A percentile compares a stretch with the other conserved stretches of the same genome.
phyloP scores from a whole-genome alignment of 305 asterid species.

The Fraxinus greggii region DNA sequence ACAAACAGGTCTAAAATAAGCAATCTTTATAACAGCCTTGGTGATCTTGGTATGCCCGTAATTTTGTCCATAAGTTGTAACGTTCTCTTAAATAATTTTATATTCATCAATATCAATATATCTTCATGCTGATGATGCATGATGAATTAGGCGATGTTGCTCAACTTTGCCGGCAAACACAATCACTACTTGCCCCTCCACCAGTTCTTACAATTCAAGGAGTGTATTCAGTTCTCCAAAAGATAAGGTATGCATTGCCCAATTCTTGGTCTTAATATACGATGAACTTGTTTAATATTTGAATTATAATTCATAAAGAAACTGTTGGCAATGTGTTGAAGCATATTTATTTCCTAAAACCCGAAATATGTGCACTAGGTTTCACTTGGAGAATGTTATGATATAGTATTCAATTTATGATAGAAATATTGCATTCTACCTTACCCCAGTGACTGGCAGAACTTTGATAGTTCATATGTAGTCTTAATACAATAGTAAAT shows the following conservation, averaged over 20 bases:
- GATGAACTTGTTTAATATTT: not conserved
- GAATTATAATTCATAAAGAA: not conserved
- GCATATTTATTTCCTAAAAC: not conserved
- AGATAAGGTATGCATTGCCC: conserved; percentile 63
- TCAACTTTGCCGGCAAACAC: conserved; percentile 85
- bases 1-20: conserved; percentile 67
- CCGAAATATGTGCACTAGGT: conserved; percentile 11
- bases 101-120: conserved; percentile 16
- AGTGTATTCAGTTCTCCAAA: conserved; percentile 60
- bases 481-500: not conserved
- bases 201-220: conserved; percentile 74
- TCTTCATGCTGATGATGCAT: conserved; percentile 21
- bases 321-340: not conserved
- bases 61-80: conserved; percentile 9
- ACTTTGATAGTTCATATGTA: not conserved
- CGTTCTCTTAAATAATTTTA: conserved; percentile 1
- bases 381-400: conserved; percentile 17
- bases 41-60: conserved; percentile 75
- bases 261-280: conserved; percentile 7
- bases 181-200: conserved; percentile 79
- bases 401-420: not conserved
- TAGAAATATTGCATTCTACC: conserved; percentile 15
- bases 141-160: conserved; percentile 90
- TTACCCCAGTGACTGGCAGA: not conserved
- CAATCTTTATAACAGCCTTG: conserved; percentile 64